Evolutionary conservation across 768 basidiomycete genomes (phyloP).

Genomic region (Cystofilobasidium ferigula): DNA sequence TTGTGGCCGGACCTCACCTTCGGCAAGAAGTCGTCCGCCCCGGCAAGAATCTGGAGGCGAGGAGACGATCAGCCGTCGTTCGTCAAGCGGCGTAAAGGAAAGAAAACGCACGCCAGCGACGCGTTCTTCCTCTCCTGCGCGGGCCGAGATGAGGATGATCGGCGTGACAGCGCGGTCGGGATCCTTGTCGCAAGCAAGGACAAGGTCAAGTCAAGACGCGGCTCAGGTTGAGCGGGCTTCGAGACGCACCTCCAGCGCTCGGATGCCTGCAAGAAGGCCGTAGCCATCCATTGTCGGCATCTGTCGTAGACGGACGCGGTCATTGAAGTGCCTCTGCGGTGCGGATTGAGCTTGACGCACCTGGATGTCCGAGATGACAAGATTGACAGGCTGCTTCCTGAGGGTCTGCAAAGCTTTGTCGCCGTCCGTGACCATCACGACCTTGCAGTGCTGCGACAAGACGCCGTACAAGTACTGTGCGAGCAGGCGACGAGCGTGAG

Average conservation of each 20-base stretch:
- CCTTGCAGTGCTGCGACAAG: slow-evolving; percentile 10
- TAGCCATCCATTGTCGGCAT: slow-evolving; percentile 10
- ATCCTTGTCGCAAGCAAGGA: not conserved
- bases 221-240: too few species aligned
- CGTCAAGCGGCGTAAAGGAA: too few species aligned
- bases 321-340: not conserved
- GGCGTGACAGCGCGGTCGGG: slow-evolving; percentile 8
- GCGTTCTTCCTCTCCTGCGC: slow-evolving; percentile 15
- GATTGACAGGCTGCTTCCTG: not conserved
- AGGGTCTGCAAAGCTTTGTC: slow-evolving; percentile 10
- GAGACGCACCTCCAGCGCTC: not conserved
- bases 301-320: too few species aligned
- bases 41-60: too few species aligned
- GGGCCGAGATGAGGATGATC: slow-evolving; percentile 18
- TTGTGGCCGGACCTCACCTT: too few species aligned
- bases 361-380: slow-evolving; percentile 17
- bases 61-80: too few species aligned
- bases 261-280: slow-evolving; percentile 1
- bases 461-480: slow-evolving; percentile 6
- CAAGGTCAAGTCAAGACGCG: not conserved
- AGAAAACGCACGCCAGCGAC: slow-evolving; percentile 14
- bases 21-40: slow-evolving; percentile 18
- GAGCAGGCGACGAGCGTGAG: too few species aligned
- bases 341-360: not conserved
- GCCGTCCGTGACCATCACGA: slow-evolving; percentile 13